phyloP scores from a whole-genome alignment of 75 land plant species.

The Pseudotsuga menziesii region DNA sequence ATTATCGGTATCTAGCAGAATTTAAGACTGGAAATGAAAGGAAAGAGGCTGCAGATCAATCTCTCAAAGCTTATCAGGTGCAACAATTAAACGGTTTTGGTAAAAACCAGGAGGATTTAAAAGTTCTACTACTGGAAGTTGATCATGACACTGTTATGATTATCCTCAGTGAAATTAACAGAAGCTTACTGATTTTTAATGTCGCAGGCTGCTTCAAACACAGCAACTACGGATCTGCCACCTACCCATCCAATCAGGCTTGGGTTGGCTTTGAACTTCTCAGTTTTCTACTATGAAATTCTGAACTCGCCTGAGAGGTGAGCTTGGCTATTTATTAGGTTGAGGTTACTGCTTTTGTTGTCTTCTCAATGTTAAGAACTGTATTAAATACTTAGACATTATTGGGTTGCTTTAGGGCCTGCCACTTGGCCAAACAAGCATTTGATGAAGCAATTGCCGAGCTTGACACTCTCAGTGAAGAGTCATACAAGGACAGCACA shows the following conservation, averaged over 20 bases:
- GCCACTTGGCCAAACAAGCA: conserved; percentile 71
- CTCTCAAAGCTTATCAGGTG: conserved; percentile 86
- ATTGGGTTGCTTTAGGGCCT: conserved; percentile 31
- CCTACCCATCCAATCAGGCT: conserved; percentile 82
- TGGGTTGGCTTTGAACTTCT: conserved; percentile 83
- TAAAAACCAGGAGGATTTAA: not conserved
- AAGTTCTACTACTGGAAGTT: not conserved
- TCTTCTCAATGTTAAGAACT: not conserved
- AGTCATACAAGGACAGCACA: conserved; percentile 75
- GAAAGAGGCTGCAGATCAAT: conserved; percentile 84
- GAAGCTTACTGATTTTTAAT: not conserved
- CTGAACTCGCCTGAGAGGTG: conserved; percentile 73
- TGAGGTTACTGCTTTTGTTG: not conserved
- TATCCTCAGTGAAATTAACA: not conserved
- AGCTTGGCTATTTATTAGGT: not conserved
- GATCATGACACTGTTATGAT: too few relatives aligned
- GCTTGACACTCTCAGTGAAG: conserved; percentile 64
- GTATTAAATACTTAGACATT: not conserved
- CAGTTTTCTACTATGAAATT: conserved; percentile 83
- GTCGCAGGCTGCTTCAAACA: conserved; percentile 53
- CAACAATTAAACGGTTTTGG: not conserved
- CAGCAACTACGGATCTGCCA: conserved; percentile 59
- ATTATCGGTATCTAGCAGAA: conserved; percentile 78
- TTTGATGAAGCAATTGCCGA: conserved; percentile 83
- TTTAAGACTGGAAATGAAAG: conserved; percentile 71